Conservation (phyloP, 163 green algal species). For the Chlorella variabilis region DNA sequence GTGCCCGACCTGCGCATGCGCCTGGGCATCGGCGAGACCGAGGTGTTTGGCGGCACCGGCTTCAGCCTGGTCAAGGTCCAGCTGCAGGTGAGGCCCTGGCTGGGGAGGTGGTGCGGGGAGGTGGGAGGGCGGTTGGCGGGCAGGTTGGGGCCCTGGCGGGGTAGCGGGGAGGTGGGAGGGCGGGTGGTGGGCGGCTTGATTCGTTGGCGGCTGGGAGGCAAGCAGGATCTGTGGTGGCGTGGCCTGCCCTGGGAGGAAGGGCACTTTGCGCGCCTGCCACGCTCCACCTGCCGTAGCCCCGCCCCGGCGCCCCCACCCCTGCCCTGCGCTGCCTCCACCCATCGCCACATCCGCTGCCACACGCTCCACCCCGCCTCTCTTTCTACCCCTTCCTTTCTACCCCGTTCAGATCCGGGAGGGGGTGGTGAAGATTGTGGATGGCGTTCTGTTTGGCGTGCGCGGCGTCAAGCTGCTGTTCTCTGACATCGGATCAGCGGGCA, state of each 20-base stretch:
- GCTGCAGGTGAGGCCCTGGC: constrained; percentile 50
- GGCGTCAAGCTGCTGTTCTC: constrained; percentile 86
- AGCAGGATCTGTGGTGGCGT: too few species aligned
- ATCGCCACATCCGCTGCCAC: constrained; percentile 6
- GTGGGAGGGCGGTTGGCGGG: not conserved
- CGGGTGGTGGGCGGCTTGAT: too few species aligned
- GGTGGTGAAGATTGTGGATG: constrained; percentile 80
- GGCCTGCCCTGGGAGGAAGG: too few species aligned
- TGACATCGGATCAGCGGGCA: constrained; percentile 74
- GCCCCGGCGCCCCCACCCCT: too few species aligned
- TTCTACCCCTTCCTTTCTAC: too few species aligned
- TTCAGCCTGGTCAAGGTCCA: constrained; percentile 73
- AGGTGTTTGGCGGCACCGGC: constrained; percentile 64
- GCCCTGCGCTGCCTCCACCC: too few species aligned
- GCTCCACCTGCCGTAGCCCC: too few species aligned
- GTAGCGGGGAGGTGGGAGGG: too few species aligned
- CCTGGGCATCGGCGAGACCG: constrained; percentile 78
- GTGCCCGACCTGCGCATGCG: constrained; percentile 87
- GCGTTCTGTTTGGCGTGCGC: constrained; percentile 80
- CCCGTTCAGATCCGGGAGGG: constrained; percentile 61
- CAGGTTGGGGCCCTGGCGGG: not conserved
- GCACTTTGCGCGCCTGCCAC: too few species aligned
- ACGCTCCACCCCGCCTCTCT: not conserved
- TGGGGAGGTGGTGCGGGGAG: not conserved
- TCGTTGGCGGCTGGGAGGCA: too few species aligned